These are phyloP conservation scores for Sporothrix brunneoviolacea DNA, from an alignment of 2,329 filamentous ascomycete species.

Conservation along the genomic window DNA sequence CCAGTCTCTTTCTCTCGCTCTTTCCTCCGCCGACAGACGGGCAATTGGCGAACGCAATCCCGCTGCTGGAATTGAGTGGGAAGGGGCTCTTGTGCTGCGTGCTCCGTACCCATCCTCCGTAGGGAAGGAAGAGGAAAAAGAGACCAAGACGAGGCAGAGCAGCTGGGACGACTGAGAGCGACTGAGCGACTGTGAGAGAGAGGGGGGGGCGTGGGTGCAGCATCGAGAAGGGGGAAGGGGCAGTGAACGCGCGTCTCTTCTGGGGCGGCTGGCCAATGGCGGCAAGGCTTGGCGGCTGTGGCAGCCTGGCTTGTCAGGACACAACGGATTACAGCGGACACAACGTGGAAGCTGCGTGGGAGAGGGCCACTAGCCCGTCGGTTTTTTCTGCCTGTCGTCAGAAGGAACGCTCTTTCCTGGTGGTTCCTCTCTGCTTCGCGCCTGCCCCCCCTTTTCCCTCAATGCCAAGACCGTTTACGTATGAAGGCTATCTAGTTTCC, in stretches of 20 bases:
- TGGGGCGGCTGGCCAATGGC: conserved; percentile 15
- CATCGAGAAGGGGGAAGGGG: conserved; percentile 8
- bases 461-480: conserved; percentile 8
- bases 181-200: neutral
- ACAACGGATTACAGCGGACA: conserved; percentile 8
- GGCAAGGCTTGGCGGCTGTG: conserved; percentile 8
- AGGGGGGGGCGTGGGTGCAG: conserved; percentile 8
- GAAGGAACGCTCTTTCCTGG: too few species aligned
- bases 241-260: conserved; percentile 20
- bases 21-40: too few species aligned
- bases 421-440: neutral
- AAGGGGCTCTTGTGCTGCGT: too few species aligned
- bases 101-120: too few species aligned
- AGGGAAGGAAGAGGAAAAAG: neutral
- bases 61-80: too few species aligned
- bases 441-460: neutral
- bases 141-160: too few species aligned
- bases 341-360: conserved; percentile 3
- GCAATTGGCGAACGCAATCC: too few species aligned
- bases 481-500: conserved; percentile 4
- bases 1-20: neutral
- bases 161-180: too few species aligned
- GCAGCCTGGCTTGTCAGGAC: conserved; percentile 12
- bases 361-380: neutral
- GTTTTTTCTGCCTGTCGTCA: too few species aligned